Evolutionary conservation across 306 rosid species (phyloP), one percentile per base, ranked within the genome.

Genomic region (Dryas drummondii): DNA sequence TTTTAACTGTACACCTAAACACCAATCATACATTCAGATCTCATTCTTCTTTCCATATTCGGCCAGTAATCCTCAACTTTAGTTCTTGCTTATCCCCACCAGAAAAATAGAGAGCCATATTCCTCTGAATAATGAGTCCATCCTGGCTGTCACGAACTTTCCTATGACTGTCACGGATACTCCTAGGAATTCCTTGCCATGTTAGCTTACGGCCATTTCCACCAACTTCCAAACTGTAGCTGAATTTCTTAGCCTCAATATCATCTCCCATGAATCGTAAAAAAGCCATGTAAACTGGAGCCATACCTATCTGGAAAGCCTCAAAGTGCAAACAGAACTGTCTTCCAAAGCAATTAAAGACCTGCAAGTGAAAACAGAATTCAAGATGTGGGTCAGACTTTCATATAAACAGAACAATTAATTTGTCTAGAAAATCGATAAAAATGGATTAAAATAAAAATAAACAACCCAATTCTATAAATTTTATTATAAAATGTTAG

Each of bases 11-110:
- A 88, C 90, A 90, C 70, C 54, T 75, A 52, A 61, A 60, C 57
- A 49, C 72, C 61, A 75, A 70, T 51, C 82, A 32, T 5, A 62
- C 79, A 73, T 80, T 73, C 85, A 70, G 15, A 7, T 73, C 84
- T 93, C 87, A 91, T 67, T 92, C 96, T 86, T 94, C 97, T 87
- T 87, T 91, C 98, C 97, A 91, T 80, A 94, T 94, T 62, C 98
- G 97, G 70, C 98, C 96, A 0, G 93, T 90, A 75, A 94, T 87
- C 81, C 97, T 88, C 77, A 94, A 81, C 85, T 87, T 92, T 47
- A 91, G 86, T 84, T 90, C 98, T 67, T 86, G 86, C 84, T 81
- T 86, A 56, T 87, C 93, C 48, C 92, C 97, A 9, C 97, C 97
- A 9, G 98, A 91, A 86, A 91, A 94, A 82, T 86, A 90, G 57